Percentiles rank a stretch among this genome's conserved stretches.
These are phyloP conservation scores for Aspergillus piperis DNA, from an alignment of 2,329 filamentous ascomycete genomes.

Conservation along the genomic window DNA sequence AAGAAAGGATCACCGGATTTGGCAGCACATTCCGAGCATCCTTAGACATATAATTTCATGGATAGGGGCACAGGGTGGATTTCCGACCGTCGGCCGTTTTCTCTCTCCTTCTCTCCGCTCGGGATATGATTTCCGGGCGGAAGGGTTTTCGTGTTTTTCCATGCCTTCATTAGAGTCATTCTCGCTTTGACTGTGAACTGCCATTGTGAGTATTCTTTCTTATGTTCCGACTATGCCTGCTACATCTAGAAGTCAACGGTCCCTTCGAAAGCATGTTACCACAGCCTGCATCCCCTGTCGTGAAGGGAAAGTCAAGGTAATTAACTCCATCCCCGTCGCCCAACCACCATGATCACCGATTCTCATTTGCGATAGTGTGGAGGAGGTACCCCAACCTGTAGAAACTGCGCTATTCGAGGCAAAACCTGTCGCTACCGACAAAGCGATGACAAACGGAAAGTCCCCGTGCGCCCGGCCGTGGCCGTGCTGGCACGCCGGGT, in stretches of 20 bases:
- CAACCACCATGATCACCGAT: neutral
- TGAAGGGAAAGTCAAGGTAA: constrained; percentile 49
- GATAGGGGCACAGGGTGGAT: no score
- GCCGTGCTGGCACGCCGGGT: constrained; percentile 22
- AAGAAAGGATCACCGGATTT: no score
- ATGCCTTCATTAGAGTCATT: no score
- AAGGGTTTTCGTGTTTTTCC: no score
- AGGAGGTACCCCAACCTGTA: constrained; percentile 37
- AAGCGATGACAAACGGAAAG: constrained; percentile 39
- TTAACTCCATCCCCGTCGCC: constrained; percentile 2
- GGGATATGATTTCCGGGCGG: no score
- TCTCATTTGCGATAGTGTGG: constrained; percentile 31
- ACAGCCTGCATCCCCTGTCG: constrained; percentile 48
- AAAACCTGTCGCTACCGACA: constrained; percentile 42
- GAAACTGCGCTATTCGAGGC: constrained; percentile 39
- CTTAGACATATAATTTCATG: no score
- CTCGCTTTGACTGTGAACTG: no score
- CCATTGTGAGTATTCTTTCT: no score
- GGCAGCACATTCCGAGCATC: no score
- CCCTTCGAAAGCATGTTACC: constrained; percentile 45
- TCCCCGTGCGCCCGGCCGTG: neutral
- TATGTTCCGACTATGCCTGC: neutral
- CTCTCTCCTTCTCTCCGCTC: no score
- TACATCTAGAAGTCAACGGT: constrained; percentile 24
- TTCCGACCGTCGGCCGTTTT: no score